These are phyloP conservation scores for Penicillium sp. DNA, from an alignment of 2,329 filamentous ascomycete genomes.

Conservation along the genomic window DNA sequence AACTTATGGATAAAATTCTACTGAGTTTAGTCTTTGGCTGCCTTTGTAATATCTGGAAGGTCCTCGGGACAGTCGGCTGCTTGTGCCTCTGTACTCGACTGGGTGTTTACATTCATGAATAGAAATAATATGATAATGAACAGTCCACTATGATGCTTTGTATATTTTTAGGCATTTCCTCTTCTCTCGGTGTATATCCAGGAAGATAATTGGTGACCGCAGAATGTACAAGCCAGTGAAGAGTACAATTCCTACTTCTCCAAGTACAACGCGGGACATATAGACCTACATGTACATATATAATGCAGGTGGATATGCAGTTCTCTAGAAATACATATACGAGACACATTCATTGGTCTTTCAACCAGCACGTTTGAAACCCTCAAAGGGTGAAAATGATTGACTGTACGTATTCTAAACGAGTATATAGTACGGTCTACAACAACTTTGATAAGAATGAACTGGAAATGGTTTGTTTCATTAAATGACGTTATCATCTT, in stretches of 20 bases:
- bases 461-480: slow-evolving; percentile 24
- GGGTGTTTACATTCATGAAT: too few species aligned
- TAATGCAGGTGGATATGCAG: not conserved
- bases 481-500: slow-evolving; percentile 25
- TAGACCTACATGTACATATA: not conserved
- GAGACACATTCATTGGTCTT: not conserved
- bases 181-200: not conserved
- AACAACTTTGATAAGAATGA: not conserved
- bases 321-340: not conserved
- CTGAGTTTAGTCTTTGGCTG: too few species aligned
- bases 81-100: not conserved
- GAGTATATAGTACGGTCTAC: not conserved
- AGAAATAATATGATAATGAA: not conserved
- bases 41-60: not conserved
- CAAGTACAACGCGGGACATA: not conserved
- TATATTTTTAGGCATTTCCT: too few species aligned
- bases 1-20: too few species aligned
- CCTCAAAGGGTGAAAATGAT: not conserved
- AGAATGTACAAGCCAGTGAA: not conserved
- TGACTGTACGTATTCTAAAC: too few species aligned
- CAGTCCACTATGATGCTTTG: not conserved
- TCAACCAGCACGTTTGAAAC: not conserved
- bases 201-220: not conserved
- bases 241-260: not conserved
- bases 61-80: not conserved